Base-by-base conservation (phyloP, 148 eudicot genomes). In the Chenopodium suecicum region DNA sequence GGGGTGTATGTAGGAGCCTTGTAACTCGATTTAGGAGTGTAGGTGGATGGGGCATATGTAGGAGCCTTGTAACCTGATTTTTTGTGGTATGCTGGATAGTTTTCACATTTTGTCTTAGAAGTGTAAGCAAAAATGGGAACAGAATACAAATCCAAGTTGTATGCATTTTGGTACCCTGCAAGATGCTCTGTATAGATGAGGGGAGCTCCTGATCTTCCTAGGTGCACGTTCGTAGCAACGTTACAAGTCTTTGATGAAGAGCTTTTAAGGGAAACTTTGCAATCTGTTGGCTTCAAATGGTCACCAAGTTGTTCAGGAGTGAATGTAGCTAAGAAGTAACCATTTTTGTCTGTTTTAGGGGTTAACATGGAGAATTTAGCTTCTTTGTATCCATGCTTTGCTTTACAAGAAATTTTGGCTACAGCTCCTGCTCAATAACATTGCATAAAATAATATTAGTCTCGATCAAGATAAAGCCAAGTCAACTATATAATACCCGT, bases 251-350 rank as follows among this genome's bases (percentile, higher is more conserved):
- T 31, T 58, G 83, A 84, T 60, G 83, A 80, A 75, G 86, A 83
- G 63, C 85, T 83, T 41, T 79, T 74, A 22, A 83, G 75, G 54
- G 54, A 54, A 13, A 83, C 82, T 52, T 83, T 83, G 79, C 85
- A 83, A 32, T 83, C 70, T 0, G 79, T 50, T 48, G 85, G 85
- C 20, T 83, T 75, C 52, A 83, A 79, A 34, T 74, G 13, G 14
- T 76, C 58, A 1, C 83, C 86, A 34, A 84, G 83, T 54, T 84
- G 79, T 77, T 84, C 58, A 14, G 77, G 83, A 4, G 86, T 80
- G 41, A 84, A 84, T 62, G 86, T 84, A 27, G 83, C 86, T 34
- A 84, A 66, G 73, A 76, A 84, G 64, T 81, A 84, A 41, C 86
- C 86, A 52, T 81, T 84, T n/a, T 80, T 78, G 23, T 84, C 84